A percentile compares a stretch with the other conserved stretches of the same genome.
Conservation (phyloP, 1,284 basidiomycete genomes). For the Vanrija sp. region DNA sequence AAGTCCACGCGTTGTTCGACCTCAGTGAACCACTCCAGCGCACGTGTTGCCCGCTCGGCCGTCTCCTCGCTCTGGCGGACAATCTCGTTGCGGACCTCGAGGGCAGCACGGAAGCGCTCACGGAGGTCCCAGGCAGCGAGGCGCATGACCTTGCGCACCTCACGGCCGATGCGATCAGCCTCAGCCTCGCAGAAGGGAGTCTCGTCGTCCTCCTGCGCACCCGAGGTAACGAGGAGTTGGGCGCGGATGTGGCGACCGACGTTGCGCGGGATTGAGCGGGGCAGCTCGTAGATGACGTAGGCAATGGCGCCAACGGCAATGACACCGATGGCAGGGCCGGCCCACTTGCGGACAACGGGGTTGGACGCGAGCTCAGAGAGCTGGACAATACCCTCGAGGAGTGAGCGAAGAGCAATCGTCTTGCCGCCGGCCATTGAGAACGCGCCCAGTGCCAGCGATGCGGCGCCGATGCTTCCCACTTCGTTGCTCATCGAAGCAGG, state of each 20-base stretch:
- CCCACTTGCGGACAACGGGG: conserved; percentile 80
- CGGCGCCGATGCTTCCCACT: conserved; percentile 65
- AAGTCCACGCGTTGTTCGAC: conserved; percentile 59
- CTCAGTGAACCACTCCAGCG: conserved; percentile 67
- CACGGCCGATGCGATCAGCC: conserved; percentile 67
- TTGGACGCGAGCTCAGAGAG: conserved; percentile 76
- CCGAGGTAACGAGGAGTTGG: conserved; percentile 51
- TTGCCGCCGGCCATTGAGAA: conserved; percentile 81
- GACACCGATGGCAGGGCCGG: conserved; percentile 70
- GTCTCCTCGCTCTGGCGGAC: conserved; percentile 73
- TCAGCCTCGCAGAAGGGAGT: conserved; percentile 67
- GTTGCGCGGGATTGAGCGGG: conserved; percentile 84
- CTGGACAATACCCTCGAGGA: conserved; percentile 72
- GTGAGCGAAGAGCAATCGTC: conserved; percentile 68
- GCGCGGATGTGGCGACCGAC: conserved; percentile 67
- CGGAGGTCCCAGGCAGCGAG: conserved; percentile 88
- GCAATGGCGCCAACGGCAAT: conserved; percentile 69
- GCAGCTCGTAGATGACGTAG: conserved; percentile 85
- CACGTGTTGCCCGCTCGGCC: conserved; percentile 64
- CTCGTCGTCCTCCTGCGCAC: conserved; percentile 31
- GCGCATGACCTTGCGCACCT: conserved; percentile 91
- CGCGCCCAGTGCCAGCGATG: conserved; percentile 76
- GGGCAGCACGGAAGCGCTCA: conserved; percentile 74
- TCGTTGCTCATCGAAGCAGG: conserved; percentile 32
- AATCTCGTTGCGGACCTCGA: conserved; percentile 72